These are phyloP conservation scores for Chrysoporthe puriensis DNA, from an alignment of 2,329 filamentous ascomycete genomes.

Conservation along the genomic window DNA sequence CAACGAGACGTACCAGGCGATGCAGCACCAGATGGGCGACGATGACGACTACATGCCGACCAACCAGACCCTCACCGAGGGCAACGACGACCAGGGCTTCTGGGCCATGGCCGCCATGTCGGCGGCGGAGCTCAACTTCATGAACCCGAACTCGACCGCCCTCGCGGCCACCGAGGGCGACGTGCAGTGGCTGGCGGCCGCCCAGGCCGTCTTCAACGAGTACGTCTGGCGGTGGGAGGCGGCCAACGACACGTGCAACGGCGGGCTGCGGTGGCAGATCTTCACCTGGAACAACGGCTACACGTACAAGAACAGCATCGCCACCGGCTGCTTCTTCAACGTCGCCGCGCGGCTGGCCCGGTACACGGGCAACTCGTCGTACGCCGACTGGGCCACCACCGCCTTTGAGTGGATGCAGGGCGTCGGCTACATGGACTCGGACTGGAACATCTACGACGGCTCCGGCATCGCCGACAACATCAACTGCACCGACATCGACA, in stretches of 20 bases:
- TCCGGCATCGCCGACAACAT: constrained; percentile 52
- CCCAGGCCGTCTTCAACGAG: constrained; percentile 71
- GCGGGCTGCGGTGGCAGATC: constrained; percentile 79
- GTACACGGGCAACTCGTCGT: constrained; percentile 68
- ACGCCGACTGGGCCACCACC: constrained; percentile 60
- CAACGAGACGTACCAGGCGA: constrained; percentile 51
- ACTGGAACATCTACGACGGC: constrained; percentile 65
- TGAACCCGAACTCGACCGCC: constrained; percentile 52
- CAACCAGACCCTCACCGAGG: constrained; percentile 55
- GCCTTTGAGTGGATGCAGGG: constrained; percentile 61
- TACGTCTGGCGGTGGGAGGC: constrained; percentile 59
- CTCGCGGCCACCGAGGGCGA: constrained; percentile 45
- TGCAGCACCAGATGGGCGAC: constrained; percentile 58
- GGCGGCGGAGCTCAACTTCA: constrained; percentile 67
- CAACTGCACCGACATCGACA: constrained; percentile 61
- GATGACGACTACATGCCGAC: constrained; percentile 59
- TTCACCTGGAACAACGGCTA: constrained; percentile 75
- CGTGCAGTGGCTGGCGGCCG: constrained; percentile 64
- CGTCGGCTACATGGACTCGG: constrained; percentile 58
- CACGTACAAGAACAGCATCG: constrained; percentile 70
- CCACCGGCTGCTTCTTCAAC: constrained; percentile 65
- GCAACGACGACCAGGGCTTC: constrained; percentile 73
- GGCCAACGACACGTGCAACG: constrained; percentile 64
- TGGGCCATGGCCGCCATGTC: constrained; percentile 72
- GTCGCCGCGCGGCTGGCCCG: constrained; percentile 67